These are phyloP conservation scores for Monilinia polystroma DNA, from an alignment of 2,329 filamentous ascomycete species.

Conservation along the genomic window DNA sequence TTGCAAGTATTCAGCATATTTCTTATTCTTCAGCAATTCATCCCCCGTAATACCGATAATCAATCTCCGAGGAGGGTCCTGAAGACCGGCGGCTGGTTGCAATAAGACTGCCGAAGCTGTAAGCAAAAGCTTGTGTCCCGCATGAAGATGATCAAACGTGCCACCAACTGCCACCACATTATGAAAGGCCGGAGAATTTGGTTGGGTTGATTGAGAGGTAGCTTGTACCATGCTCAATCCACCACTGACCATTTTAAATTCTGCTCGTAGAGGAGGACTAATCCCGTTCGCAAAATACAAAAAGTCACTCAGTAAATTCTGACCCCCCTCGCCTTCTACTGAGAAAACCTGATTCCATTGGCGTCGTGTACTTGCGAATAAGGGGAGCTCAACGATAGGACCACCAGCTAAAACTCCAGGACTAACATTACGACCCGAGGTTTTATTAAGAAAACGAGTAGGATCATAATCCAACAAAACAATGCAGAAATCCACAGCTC, in stretches of 20 bases:
- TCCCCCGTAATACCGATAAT: conserved; percentile 89
- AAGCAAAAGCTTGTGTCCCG: conserved; percentile 92
- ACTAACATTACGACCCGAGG: background rate
- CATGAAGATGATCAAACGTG: conserved; percentile 94
- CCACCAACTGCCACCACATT: conserved; percentile 77
- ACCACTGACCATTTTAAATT: conserved; percentile 53
- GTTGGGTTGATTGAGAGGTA: background rate
- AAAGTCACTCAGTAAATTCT: conserved; percentile 54
- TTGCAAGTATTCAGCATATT: conserved; percentile 77
- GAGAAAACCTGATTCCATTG: conserved; percentile 67
- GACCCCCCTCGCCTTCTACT: conserved; percentile 63
- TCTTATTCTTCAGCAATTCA: conserved; percentile 82
- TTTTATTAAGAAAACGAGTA: conserved; percentile 44
- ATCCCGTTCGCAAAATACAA: conserved; percentile 48
- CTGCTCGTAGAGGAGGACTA: conserved; percentile 50
- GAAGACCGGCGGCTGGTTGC: conserved; percentile 49
- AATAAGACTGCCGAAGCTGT: conserved; percentile 77
- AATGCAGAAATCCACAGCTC: conserved; percentile 73
- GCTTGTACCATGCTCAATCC: conserved; percentile 49
- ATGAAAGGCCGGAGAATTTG: conserved; percentile 43
- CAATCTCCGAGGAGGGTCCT: conserved; percentile 53
- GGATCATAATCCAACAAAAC: conserved; percentile 65
- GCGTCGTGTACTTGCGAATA: conserved; percentile 53
- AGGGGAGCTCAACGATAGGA: conserved; percentile 47
- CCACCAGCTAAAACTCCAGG: conserved; percentile 37